Base-by-base conservation (phyloP, 176 grass and related monocot genomes). In the Musa itinerans region DNA sequence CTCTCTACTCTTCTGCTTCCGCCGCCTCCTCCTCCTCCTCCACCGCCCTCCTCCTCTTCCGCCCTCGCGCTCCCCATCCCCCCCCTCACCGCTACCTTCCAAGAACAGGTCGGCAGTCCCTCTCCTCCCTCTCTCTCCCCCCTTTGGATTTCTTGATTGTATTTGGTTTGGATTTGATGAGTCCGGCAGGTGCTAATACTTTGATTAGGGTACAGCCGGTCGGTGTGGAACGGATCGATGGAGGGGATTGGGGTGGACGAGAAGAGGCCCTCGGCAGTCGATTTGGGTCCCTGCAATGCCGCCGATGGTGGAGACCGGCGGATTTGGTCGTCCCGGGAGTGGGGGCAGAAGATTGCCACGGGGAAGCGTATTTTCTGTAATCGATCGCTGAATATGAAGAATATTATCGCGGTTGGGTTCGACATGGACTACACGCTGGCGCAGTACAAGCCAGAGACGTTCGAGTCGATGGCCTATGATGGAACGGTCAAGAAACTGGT, bases 361-460 rank as follows among this genome's bases (percentile, higher is more conserved):
- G 95, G 90, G 78, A 98, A 94, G 64, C 88, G 87, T 54, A 89
- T 98, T 22, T 98, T 98, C 84, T 98, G 95, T 65, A 98, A 98
- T 10, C 87, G 94, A 57, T 93, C 94, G 65, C 84, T 98, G 71
- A 98, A 98, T 78, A 98, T 98, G 94, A 98, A 84, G 90, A 98
- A 94, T 80, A 98, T 93, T 53, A 87, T 83, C 16, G 95, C 95
- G 2, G 90, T 98, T 15, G 95, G 95, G 55, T 98, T 98, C 88
- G 95, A 98, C 73, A 98, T 98, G 95, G 95, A 98, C 74, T 98
- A 98, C 86, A 98, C 95, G 75, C 84, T 98, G 68, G 95, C 95
- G 10, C 90, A 94, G 73, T 98, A 98, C 78, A 98, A 93, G 76
- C 80, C 95, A 9, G 90, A 87, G 78, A 98, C 95, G 29, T 98